Conservation (phyloP, 805 yeast species). For the Zygotorulaspora danielsina region DNA sequence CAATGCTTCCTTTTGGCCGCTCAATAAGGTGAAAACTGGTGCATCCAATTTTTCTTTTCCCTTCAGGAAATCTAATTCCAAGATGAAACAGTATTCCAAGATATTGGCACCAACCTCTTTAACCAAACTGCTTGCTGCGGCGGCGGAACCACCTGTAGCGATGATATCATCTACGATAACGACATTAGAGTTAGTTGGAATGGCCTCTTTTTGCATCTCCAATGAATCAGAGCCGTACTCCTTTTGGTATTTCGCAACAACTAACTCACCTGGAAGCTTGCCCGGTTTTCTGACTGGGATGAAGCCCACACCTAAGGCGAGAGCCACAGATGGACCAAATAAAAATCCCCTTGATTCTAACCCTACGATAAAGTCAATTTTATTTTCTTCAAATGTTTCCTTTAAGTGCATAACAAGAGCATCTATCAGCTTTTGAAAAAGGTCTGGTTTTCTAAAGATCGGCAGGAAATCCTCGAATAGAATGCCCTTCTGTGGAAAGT, state of each 20-base stretch:
- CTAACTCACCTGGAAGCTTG: conserved; percentile 84
- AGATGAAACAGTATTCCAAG: conserved; percentile 77
- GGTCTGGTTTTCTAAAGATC: conserved; percentile 74
- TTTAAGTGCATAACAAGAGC: conserved; percentile 77
- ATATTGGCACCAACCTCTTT: conserved; percentile 62
- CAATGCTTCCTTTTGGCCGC: conserved; percentile 65
- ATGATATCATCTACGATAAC: conserved; percentile 92
- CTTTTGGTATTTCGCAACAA: conserved; percentile 69
- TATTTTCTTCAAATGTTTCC: conserved; percentile 46
- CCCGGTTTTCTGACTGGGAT: conserved; percentile 95
- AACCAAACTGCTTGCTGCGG: conserved; percentile 86
- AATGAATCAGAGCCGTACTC: conserved; percentile 91
- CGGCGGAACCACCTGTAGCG: conserved; percentile 97
- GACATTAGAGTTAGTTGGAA: conserved; percentile 76
- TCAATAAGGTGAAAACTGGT: conserved; percentile 83
- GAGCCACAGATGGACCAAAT: conserved; percentile 93
- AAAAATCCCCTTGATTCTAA: conserved; percentile 95
- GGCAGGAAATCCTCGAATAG: conserved; percentile 96
- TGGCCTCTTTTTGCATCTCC: conserved; percentile 80
- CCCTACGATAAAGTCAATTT: conserved; percentile 87
- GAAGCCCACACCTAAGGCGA: conserved; percentile 83
- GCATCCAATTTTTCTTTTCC: conserved; percentile 86
- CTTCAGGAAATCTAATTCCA: conserved; percentile 92
- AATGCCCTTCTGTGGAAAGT: conserved; percentile 91
- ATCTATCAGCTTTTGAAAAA: conserved; percentile 74